Conservation (phyloP, 208 protist species). For the Strigomonas galati region DNA sequence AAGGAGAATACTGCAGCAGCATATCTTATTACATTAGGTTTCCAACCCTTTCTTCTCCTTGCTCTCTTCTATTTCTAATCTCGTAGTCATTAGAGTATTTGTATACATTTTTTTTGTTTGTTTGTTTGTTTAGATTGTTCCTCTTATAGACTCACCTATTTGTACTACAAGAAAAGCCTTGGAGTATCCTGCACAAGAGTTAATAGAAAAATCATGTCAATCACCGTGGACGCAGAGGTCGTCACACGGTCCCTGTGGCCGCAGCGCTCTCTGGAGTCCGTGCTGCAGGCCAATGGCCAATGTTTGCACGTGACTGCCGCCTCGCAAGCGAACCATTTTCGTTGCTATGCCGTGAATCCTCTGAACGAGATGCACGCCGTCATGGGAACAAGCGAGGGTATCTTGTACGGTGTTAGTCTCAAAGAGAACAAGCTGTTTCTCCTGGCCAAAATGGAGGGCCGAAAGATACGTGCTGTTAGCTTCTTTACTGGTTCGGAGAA, state of each 20-base stretch:
- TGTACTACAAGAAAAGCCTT: not conserved
- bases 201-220: constrained; percentile 1
- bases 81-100: not conserved
- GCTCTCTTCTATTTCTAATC: not conserved
- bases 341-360: constrained; percentile 15
- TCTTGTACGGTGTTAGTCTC: constrained; percentile 37
- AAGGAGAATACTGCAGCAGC: too few relatives aligned
- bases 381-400: constrained; percentile 32
- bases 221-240: constrained; percentile 14
- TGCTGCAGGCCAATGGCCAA: constrained; percentile 15
- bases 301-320: constrained; percentile 16
- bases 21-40: too few relatives aligned
- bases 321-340: not conserved
- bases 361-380: constrained; percentile 21
- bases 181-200: too few relatives aligned
- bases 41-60: not conserved
- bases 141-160: not conserved
- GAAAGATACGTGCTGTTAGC: constrained; percentile 23
- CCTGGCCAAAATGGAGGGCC: constrained; percentile 19
- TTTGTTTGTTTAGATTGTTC: not conserved
- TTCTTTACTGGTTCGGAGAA: constrained; percentile 29
- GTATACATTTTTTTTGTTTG: not conserved
- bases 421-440: constrained; percentile 48
- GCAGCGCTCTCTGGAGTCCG: not conserved
- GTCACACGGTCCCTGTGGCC: constrained; percentile 17